A percentile compares a stretch with the other conserved stretches of the same genome.
Evolutionary conservation across 345 rosid species (phyloP).

Genomic region (Arabidopsis arenosa): DNA sequence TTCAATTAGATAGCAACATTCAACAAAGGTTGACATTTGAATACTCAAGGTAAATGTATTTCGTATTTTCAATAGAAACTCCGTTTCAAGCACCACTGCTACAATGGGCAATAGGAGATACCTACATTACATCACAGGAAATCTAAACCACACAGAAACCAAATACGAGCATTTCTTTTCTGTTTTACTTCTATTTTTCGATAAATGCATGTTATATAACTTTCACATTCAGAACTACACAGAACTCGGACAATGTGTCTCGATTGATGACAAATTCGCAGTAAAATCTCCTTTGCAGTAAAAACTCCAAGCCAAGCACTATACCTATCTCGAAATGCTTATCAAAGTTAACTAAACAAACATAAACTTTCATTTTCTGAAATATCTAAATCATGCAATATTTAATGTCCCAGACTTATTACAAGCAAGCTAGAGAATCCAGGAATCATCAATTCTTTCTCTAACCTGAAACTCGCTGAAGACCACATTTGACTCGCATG

Average conservation of each 20-base stretch:
- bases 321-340: background rate
- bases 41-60: background rate
- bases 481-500: conserved; percentile 53
- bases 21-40: no score
- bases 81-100: conserved; percentile 2
- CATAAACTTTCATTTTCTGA: background rate
- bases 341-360: no score
- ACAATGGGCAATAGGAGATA: background rate
- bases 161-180: no score
- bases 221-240: no score
- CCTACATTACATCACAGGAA: background rate
- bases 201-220: no score
- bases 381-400: conserved; percentile 4
- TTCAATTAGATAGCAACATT: background rate
- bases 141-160: background rate
- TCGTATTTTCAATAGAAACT: background rate
- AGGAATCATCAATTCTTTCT: background rate
- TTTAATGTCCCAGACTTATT: background rate
- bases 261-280: no score
- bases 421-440: background rate
- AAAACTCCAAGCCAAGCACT: background rate
- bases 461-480: conserved; percentile 86
- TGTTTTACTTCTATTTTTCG: no score
- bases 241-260: no score
- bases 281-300: background rate